Evolutionary conservation across 257 asterid species (phyloP).

Genomic region (Nicotiana benthamiana): DNA sequence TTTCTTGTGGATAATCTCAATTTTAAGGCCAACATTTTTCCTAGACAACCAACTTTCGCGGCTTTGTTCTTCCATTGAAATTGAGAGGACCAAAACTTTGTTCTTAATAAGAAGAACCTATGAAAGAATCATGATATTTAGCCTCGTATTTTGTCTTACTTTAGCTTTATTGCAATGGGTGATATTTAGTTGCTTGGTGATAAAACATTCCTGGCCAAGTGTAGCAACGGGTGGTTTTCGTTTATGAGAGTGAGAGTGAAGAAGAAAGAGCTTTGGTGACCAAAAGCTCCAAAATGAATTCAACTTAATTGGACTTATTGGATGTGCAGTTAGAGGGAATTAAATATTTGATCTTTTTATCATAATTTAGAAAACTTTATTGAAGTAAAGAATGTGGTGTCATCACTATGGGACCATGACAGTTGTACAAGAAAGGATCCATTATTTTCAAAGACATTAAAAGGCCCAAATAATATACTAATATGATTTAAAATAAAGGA

Average conservation of each 20-base stretch:
- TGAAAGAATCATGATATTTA: constrained; percentile 21
- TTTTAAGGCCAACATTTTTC: not conserved
- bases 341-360: not conserved
- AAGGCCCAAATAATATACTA: not conserved
- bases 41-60: not conserved
- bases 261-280: not conserved
- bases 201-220: not conserved
- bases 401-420: constrained; percentile 25
- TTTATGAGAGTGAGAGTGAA: constrained; percentile 5
- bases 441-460: not conserved
- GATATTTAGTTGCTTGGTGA: constrained; percentile 7
- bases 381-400: constrained; percentile 17
- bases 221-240: constrained; percentile 10
- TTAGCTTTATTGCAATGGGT: constrained; percentile 2
- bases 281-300: not conserved
- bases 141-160: constrained; percentile 8
- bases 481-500: not conserved
- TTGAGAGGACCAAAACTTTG: not conserved
- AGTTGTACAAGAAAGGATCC: constrained; percentile 18
- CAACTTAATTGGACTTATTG: constrained; percentile 22
- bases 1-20: not conserved
- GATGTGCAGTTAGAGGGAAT: constrained; percentile 9
- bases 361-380: not conserved
- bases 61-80: not conserved
- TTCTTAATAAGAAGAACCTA: not conserved